phyloP scores from a whole-genome alignment of 257 asterid genomes.

The Phtheirospermum japonicum region DNA sequence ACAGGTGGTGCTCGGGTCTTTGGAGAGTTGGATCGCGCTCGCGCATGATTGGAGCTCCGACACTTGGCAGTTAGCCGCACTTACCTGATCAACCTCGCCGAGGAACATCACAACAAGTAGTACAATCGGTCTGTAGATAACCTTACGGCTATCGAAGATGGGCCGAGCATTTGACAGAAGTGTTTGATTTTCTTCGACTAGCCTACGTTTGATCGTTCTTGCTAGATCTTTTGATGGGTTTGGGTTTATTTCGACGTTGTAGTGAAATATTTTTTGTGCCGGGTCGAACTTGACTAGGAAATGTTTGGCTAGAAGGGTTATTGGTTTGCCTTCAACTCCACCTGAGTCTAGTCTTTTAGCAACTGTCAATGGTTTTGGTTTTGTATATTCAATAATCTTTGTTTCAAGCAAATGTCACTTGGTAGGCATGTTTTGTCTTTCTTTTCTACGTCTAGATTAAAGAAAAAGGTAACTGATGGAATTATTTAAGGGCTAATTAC shows the following conservation, averaged over 20 bases:
- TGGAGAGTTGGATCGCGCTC: too few relatives aligned
- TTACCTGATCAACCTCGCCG: too few relatives aligned
- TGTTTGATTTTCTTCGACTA: constrained; percentile 55
- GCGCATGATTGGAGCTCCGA: too few relatives aligned
- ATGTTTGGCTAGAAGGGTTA: constrained; percentile 85
- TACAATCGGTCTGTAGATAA: constrained; percentile 73
- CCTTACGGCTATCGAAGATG: constrained; percentile 75
- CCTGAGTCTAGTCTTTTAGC: constrained; percentile 94
- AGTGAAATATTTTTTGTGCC: constrained; percentile 66
- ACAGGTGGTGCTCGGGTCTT: too few relatives aligned
- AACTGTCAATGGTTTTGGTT: constrained; percentile 40
- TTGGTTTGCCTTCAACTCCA: constrained; percentile 73
- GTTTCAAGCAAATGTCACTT: too few relatives aligned
- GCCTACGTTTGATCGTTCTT: constrained; percentile 58
- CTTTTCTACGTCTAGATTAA: too few relatives aligned
- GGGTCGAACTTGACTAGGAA: constrained; percentile 71
- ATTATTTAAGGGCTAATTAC: too few relatives aligned
- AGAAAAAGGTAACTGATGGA: too few relatives aligned
- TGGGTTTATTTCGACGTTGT: constrained; percentile 83
- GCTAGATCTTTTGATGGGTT: constrained; percentile 79
- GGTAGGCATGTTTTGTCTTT: neutral
- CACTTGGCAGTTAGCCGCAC: too few relatives aligned
- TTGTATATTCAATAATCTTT: neutral
- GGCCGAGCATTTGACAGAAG: constrained; percentile 59
- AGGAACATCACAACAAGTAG: too few relatives aligned